phyloP scores from a whole-genome alignment of 2,329 filamentous ascomycete species.

The Colletotrichum cereale region DNA sequence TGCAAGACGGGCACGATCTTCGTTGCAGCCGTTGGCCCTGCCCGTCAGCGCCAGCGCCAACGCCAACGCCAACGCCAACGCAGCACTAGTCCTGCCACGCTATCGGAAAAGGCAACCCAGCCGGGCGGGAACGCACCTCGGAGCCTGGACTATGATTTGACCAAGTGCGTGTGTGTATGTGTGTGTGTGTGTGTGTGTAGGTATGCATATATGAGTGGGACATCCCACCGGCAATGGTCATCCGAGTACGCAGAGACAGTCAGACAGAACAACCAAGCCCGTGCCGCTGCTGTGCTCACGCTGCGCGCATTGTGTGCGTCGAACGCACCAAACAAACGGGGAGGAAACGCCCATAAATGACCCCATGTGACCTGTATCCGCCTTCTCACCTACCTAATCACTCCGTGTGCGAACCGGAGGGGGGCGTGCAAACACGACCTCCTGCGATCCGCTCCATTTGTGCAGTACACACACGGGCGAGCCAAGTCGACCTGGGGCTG shows the following conservation, averaged over 20 bases:
- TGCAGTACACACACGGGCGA: background rate
- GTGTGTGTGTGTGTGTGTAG: conserved; percentile 2
- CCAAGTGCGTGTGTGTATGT: background rate
- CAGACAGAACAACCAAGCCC: conserved; percentile 4
- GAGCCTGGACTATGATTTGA: background rate
- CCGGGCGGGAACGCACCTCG: background rate
- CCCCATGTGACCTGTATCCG: conserved; percentile 16
- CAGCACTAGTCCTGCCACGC: background rate
- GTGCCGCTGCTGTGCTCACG: background rate
- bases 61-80: conserved; percentile 3
- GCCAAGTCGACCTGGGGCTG: conserved; percentile 4
- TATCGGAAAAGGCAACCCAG: background rate
- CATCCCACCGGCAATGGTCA: background rate
- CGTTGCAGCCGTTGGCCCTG: background rate
- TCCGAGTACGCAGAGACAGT: background rate
- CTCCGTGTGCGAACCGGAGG: background rate
- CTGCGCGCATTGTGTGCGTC: background rate
- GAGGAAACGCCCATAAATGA: conserved; percentile 22
- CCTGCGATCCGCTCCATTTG: background rate
- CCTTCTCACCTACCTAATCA: background rate
- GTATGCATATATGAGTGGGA: conserved; percentile 7
- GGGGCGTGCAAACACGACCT: conserved; percentile 22
- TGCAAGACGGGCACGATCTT: background rate
- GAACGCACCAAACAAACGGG: conserved; percentile 19
- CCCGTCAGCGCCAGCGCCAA: background rate